Base-by-base conservation (phyloP, 495 filamentous ascomycete species). In the Ramalina peruviana region DNA sequence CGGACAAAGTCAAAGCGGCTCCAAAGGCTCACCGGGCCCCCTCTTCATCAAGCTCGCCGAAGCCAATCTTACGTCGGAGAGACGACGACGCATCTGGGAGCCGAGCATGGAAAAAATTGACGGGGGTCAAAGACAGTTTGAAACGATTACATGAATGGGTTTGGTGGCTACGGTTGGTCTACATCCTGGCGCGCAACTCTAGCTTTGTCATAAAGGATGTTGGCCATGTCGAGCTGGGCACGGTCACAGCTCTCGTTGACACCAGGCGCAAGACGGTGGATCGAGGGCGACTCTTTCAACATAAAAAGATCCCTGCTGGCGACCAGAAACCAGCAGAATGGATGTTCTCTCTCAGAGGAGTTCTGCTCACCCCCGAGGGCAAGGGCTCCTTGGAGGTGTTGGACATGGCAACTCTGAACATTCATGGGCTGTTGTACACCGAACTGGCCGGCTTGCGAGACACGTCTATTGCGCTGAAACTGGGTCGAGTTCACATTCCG, bases 371-470 rank as follows among this genome's bases (percentile, higher is more conserved):
- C 0, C 79, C 86, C 2, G 81, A 94, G 43, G 88, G 88, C 20
- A 74, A 76, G 36, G 88, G 96, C 15, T 79, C 88, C 1, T 75
- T 82, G n/a, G 90, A 99, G 63, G 63, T 99, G 2, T 63, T 99
- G 61, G 93, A 99, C 62, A 82, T 85, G 58, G 81, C 85, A 45
- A 85, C 81, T 13, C 68, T 96, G 45, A 95, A 94, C 53, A 73
- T 96, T 43, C 89, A 97, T 64, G 92, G 92, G 15, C 76, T 93
- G 48, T 73, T 99, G n/a, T 89, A 90, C 65, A 84, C 85, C 53
- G 79, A 86, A 36, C 66, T 86, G 11, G 86, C 94, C 40, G 90
- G 89, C 12, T 79, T 99, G 4, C 77, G 87, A 38, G 92, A 97
- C 69, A 81, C 87, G 1, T 86, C 89, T 2, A 80, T 99, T 55